Conservation (phyloP, 306 rosid species). For the Aeschynomene evenia region DNA sequence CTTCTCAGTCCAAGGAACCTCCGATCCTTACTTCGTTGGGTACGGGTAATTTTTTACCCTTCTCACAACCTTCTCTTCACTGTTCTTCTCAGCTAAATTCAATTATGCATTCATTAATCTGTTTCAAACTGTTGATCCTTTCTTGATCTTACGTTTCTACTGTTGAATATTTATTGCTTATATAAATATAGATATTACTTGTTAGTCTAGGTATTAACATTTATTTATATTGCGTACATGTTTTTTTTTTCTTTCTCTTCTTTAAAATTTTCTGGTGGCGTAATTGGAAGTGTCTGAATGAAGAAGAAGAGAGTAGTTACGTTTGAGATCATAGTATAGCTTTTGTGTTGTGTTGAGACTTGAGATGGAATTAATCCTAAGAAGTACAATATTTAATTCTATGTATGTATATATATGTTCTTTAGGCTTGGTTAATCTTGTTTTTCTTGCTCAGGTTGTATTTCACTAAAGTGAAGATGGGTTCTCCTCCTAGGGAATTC, state of each 20-base stretch:
- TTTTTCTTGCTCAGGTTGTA: constrained; percentile 64
- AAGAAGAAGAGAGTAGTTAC: not conserved
- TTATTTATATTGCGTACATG: too few relatives aligned
- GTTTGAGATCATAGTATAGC: not conserved
- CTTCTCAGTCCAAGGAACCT: constrained; percentile 87
- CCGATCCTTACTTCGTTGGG: constrained; percentile 87
- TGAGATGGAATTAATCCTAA: not conserved
- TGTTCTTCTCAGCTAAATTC: too few relatives aligned
- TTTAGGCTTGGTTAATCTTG: constrained; percentile 28
- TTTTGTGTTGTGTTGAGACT: not conserved
- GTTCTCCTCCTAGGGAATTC: constrained; percentile 92
- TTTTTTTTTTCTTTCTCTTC: too few relatives aligned
- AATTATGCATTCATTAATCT: constrained; percentile 21
- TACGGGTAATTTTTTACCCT: constrained; percentile 36
- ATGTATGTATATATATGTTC: not conserved
- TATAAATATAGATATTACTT: not conserved
- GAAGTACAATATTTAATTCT: not conserved
- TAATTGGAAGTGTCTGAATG: not conserved
- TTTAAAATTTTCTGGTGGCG: constrained; percentile 23
- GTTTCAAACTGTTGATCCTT: constrained; percentile 7
- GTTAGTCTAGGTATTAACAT: not conserved
- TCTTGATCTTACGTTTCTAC: not conserved
- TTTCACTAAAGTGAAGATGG: constrained; percentile 87
- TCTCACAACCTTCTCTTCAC: not conserved
- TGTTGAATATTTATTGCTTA: not conserved